A percentile compares a stretch with the other conserved stretches of the same genome.
phyloP scores from a whole-genome alignment of 257 asterid species.

The Nicotiana undulata region DNA sequence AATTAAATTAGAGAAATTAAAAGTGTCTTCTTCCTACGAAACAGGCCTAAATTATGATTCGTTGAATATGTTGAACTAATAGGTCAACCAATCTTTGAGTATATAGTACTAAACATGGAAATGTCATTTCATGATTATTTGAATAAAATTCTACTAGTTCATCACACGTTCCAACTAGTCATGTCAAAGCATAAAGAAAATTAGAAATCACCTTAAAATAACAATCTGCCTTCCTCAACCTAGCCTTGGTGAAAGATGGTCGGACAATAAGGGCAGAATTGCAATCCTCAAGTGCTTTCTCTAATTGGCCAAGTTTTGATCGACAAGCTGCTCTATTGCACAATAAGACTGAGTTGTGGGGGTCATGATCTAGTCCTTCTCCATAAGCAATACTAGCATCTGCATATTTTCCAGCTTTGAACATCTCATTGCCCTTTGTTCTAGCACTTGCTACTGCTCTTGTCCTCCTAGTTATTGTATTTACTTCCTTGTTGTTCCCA shows the following conservation, averaged over 20 bases:
- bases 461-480: slow-evolving; percentile 33
- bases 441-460: slow-evolving; percentile 51
- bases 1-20: not conserved
- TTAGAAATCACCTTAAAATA: slow-evolving; percentile 40
- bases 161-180: not conserved
- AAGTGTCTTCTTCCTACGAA: not conserved
- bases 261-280: slow-evolving; percentile 47
- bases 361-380: slow-evolving; percentile 64
- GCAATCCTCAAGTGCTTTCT: slow-evolving; percentile 65
- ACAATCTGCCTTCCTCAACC: slow-evolving; percentile 68
- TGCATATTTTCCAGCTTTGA: slow-evolving; percentile 36
- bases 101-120: not conserved
- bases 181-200: not conserved
- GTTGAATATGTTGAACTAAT: not conserved
- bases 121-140: not conserved
- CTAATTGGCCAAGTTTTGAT: slow-evolving; percentile 51
- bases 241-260: slow-evolving; percentile 55
- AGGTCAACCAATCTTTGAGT: not conserved
- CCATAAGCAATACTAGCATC: slow-evolving; percentile 65
- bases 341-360: slow-evolving; percentile 48
- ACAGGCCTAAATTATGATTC: not conserved
- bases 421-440: slow-evolving; percentile 56
- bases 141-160: not conserved
- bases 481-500: slow-evolving; percentile 52
- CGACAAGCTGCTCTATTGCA: slow-evolving; percentile 74